A percentile compares a stretch with the other conserved stretches of the same genome.
Evolutionary conservation across 2,329 filamentous ascomycete genomes (phyloP).

Genomic region (Penicillium nordicum): DNA sequence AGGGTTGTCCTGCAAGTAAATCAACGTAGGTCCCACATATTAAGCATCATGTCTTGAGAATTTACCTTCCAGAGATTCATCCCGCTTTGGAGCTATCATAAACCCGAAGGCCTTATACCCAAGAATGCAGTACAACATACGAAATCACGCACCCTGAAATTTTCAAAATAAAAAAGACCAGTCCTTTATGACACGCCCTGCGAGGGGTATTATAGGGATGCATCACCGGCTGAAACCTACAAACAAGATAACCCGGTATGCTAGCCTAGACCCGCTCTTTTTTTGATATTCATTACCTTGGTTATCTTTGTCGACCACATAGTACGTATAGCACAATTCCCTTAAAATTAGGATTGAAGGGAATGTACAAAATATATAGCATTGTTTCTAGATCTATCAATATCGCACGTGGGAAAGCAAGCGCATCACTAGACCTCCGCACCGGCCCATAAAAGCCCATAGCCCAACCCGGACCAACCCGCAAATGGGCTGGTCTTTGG

Average conservation of each 20-base stretch:
- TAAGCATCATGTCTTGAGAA: neutral
- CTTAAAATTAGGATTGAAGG: fast-evolving
- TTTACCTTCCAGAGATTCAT: neutral
- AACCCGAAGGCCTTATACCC: neutral
- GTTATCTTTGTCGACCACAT: neutral
- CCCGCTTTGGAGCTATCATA: neutral
- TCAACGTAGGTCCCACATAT: neutral
- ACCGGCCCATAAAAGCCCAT: too few species aligned
- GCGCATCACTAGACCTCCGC: too few species aligned
- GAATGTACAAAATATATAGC: neutral
- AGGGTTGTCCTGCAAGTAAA: too few species aligned
- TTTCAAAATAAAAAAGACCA: neutral
- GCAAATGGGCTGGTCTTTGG: too few species aligned
- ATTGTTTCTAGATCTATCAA: neutral
- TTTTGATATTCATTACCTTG: neutral
- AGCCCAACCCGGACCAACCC: too few species aligned
- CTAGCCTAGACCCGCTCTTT: neutral
- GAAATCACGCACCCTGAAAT: neutral
- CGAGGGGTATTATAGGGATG: neutral
- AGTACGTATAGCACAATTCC: neutral
- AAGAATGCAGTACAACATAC: neutral
- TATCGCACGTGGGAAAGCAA: neutral
- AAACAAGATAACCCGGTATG: slow-evolving; percentile 16
- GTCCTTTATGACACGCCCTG: too few species aligned
- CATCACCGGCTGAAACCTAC: slow-evolving; percentile 4